Base-by-base conservation (phyloP, 2,329 filamentous ascomycete genomes). In the Emergomyces africanus region DNA sequence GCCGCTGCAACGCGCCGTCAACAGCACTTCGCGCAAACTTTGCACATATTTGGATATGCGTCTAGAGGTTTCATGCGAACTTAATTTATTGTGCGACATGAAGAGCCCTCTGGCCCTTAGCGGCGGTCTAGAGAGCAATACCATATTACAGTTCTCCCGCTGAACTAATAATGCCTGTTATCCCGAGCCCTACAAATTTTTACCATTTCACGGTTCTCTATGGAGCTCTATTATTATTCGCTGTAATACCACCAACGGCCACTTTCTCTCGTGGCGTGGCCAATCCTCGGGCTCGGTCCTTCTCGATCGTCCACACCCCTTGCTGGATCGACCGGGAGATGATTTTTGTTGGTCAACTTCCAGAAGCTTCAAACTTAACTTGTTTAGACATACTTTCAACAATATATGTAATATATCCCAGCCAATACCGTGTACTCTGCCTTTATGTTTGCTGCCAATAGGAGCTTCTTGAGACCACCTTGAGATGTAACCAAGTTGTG, bases 241-340 rank as follows among this genome's bases (percentile, higher is more conserved):
- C n/a, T 37, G 39, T 25, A 44, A 55, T 12, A 20, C 30, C n/a
- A 42, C 39, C 44, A 54, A 54, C 35, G 28, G 37, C 35, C n/a
- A 23, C 33, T 28, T 54, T 54, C 20, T 54, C 35, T 41, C 23
- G 54, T 55, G 54, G 54, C 54, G 18, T 33, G 12, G 25, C 33
- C 25, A 55, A 20, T 55, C 54, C 14, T 55, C 9, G 41, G 30
- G 12, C 23, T 39, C 23, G 25, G 54, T 23, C 37, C 61, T 30
- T 54, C 54, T 60, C 63, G 64, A 50, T 57, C 55, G n/a, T 5
- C 55, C 12, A 37, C n/a, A 25, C 49, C 42, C 55, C 42, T 23
- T 37, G 28, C 28, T 57, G 6, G 44, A 57, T 50, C 42, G 55
- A 50, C 55, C 28, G 28, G 44, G 55, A 49, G 20, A 50, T 20